A percentile compares a stretch with the other conserved stretches of the same genome.
Conservation (phyloP, 2,329 filamentous ascomycete genomes). For the Pestalotiopsis sp. region DNA sequence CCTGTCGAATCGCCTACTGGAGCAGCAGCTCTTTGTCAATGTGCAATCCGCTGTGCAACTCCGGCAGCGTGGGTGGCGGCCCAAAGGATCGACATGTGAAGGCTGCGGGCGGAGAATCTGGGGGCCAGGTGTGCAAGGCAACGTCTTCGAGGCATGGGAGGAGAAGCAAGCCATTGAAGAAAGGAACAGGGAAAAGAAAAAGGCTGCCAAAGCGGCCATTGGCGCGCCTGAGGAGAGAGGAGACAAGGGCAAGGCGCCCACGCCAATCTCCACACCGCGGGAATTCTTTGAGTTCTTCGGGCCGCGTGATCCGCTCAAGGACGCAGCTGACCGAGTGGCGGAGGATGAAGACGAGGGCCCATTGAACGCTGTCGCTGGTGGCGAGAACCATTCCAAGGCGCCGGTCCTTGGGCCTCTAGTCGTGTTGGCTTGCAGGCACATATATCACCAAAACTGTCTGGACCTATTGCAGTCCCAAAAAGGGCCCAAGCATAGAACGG, state of each 20-base stretch:
- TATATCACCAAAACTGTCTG: slow-evolving; percentile 70
- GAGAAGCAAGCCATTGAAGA: slow-evolving; percentile 55
- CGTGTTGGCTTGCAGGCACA: slow-evolving; percentile 71
- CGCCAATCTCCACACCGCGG: slow-evolving; percentile 5
- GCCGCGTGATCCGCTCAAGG: slow-evolving; percentile 38
- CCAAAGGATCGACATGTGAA: slow-evolving; percentile 84
- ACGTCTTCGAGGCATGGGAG: slow-evolving; percentile 84
- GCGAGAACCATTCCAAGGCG: slow-evolving; percentile 40
- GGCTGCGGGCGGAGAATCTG: slow-evolving; percentile 81
- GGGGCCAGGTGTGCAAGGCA: slow-evolving; percentile 81
- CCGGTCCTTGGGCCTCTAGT: slow-evolving; percentile 67
- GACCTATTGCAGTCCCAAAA: slow-evolving; percentile 65
- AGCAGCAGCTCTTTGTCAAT: slow-evolving; percentile 84
- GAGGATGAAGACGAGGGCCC: slow-evolving; percentile 35
- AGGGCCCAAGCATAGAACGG: slow-evolving; percentile 46
- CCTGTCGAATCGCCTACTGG: slow-evolving; percentile 83
- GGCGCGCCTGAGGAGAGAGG: slow-evolving; percentile 35
- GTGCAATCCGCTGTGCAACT: slow-evolving; percentile 76
- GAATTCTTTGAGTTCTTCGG: slow-evolving; percentile 24
- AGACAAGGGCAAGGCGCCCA: slow-evolving; percentile 35
- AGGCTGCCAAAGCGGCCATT: slow-evolving; percentile 35
- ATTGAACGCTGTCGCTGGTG: slow-evolving; percentile 35
- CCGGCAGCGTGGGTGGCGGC: slow-evolving; percentile 86
- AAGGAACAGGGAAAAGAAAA: slow-evolving; percentile 46
- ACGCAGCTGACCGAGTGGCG: slow-evolving; percentile 32